These are phyloP conservation scores for Suillus alpinus DNA, from an alignment of 768 basidiomycete genomes.

Conservation along the genomic window DNA sequence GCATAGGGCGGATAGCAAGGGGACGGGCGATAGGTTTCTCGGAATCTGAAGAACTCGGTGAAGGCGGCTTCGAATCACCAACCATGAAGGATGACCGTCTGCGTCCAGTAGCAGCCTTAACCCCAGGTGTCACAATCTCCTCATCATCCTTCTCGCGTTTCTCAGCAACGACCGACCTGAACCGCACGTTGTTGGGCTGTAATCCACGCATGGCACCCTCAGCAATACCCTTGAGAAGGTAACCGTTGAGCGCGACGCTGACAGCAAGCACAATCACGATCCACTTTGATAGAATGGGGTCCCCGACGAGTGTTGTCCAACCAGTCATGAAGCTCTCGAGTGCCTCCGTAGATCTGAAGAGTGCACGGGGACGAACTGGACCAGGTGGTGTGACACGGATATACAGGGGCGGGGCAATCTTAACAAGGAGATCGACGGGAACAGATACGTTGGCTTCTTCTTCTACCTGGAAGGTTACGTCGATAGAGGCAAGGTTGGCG, in stretches of 20 bases:
- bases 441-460: conserved; percentile 9
- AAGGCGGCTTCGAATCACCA: conserved; percentile 14
- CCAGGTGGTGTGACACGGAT: conserved; percentile 44
- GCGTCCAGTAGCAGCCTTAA: conserved; percentile 12
- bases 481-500: conserved; percentile 47
- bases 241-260: conserved; percentile 88
- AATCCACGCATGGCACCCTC: conserved; percentile 42
- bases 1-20: not conserved
- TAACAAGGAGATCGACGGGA: conserved; percentile 50
- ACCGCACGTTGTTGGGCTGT: conserved; percentile 29
- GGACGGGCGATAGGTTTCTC: conserved; percentile 18
- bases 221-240: conserved; percentile 83
- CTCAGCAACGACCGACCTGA: conserved; percentile 21
- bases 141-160: conserved; percentile 22
- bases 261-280: conserved; percentile 86
- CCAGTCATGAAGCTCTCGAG: conserved; percentile 86
- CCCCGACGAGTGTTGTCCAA: conserved; percentile 90
- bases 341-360: conserved; percentile 44
- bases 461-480: conserved; percentile 10
- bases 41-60: conserved; percentile 7
- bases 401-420: conserved; percentile 59
- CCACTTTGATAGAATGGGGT: conserved; percentile 93
- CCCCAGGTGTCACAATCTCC: conserved; percentile 16
- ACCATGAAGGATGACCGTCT: conserved; percentile 23
- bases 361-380: conserved; percentile 28